phyloP scores from a whole-genome alignment of 2,329 filamentous ascomycete genomes.

The Trichoderma endophyticum region DNA sequence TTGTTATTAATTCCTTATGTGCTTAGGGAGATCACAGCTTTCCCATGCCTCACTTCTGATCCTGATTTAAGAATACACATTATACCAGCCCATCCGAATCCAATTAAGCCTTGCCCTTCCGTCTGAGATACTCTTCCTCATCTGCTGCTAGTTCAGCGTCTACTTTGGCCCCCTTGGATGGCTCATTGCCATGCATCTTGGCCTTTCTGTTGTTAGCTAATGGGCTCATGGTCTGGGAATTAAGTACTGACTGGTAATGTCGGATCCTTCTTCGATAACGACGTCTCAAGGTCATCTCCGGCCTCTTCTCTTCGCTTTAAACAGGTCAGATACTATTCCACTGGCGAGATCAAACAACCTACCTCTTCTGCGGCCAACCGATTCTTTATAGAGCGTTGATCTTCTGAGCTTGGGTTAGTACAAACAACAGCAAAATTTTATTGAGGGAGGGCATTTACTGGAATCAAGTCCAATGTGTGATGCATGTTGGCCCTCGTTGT shows the following conservation, averaged over 20 bases:
- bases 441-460: slow-evolving; percentile 50
- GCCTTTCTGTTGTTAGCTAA: slow-evolving; percentile 42
- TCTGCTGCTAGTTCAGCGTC: slow-evolving; percentile 67
- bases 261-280: slow-evolving; percentile 54
- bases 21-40: neutral
- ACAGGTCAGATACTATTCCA: slow-evolving; percentile 18
- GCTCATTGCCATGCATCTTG: slow-evolving; percentile 67
- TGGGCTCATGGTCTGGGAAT: neutral
- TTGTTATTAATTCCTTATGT: neutral
- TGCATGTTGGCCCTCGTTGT: slow-evolving; percentile 68
- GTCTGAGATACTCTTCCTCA: slow-evolving; percentile 61
- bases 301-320: slow-evolving; percentile 39
- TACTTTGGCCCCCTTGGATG: slow-evolving; percentile 67
- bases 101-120: slow-evolving; percentile 45
- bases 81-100: neutral
- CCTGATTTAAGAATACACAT: neutral
- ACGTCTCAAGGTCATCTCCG: slow-evolving; percentile 43
- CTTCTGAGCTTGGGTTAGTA: slow-evolving; percentile 48
- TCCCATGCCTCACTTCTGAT: neutral
- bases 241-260: slow-evolving; percentile 50
- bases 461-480: slow-evolving; percentile 68
- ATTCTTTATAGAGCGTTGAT: slow-evolving; percentile 69
- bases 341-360: slow-evolving; percentile 26
- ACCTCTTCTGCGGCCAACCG: slow-evolving; percentile 62
- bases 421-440: neutral